A percentile compares a stretch with the other conserved stretches of the same genome.
Evolutionary conservation across 768 basidiomycete genomes (phyloP).

Genomic region (Dioszegia aurantiaca): DNA sequence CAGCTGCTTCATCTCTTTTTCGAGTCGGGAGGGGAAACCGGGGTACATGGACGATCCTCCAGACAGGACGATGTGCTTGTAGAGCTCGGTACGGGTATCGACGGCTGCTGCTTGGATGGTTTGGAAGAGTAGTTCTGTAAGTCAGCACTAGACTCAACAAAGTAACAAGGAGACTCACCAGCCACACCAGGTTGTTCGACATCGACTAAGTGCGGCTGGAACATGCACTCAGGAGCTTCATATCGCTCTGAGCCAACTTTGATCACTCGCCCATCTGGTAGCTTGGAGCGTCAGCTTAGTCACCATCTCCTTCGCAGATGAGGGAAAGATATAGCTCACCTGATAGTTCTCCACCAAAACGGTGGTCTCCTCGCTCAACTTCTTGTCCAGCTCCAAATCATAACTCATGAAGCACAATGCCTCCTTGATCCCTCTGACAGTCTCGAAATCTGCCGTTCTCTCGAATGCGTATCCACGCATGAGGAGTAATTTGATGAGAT

Average conservation of each 20-base stretch:
- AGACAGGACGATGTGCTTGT: slow-evolving; percentile 96
- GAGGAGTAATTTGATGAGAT: slow-evolving; percentile 96
- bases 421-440: slow-evolving; percentile 97
- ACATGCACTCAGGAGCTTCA: slow-evolving; percentile 99
- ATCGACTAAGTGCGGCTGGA: slow-evolving; percentile 97
- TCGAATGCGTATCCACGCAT: slow-evolving; percentile 99
- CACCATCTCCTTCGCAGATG: not conserved
- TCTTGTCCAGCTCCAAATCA: slow-evolving; percentile 92
- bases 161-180: slow-evolving; percentile 57
- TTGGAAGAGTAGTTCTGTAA: slow-evolving; percentile 87
- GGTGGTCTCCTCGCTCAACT: slow-evolving; percentile 91
- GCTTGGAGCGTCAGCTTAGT: slow-evolving; percentile 56
- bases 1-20: slow-evolving; percentile 99
- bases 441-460: slow-evolving; percentile 98
- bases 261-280: slow-evolving; percentile 92
- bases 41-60: slow-evolving; percentile 99
- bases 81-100: slow-evolving; percentile 83
- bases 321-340: slow-evolving; percentile 55
- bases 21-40: slow-evolving; percentile 89
- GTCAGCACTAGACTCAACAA: slow-evolving; percentile 1
- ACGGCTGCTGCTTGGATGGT: slow-evolving; percentile 89
- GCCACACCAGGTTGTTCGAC: slow-evolving; percentile 95
- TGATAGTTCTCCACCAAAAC: slow-evolving; percentile 94
- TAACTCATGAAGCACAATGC: slow-evolving; percentile 98
- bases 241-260: slow-evolving; percentile 98